A percentile compares a stretch with the other conserved stretches of the same genome.
These are phyloP conservation scores for Ophiognomonia clavigignenti-juglandacearum DNA, from an alignment of 2,329 filamentous ascomycete species.

Conservation along the genomic window DNA sequence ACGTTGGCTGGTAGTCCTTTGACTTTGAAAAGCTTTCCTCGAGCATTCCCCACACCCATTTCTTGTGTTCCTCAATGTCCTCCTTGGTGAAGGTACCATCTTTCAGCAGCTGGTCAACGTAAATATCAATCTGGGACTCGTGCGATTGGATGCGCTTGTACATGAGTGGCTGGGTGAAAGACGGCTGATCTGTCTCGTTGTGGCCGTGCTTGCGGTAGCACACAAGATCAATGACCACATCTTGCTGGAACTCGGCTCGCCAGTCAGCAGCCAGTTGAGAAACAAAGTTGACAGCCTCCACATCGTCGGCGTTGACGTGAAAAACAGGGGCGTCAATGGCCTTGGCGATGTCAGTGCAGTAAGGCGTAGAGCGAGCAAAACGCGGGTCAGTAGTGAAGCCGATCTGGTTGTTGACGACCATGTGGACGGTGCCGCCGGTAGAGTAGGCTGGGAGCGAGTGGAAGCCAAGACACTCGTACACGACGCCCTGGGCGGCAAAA, in stretches of 20 bases:
- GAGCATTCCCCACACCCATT: conserved; percentile 99
- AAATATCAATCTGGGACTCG: conserved; percentile 80
- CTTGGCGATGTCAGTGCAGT: conserved; percentile 99
- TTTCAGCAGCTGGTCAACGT: conserved; percentile 82
- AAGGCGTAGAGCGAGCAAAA: conserved; percentile 93
- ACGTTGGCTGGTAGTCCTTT: conserved; percentile 94
- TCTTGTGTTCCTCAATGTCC: conserved; percentile 97
- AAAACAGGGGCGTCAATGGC: conserved; percentile 97
- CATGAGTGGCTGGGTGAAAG: conserved; percentile 99
- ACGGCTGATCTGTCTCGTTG: conserved; percentile 99
- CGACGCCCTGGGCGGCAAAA: conserved; percentile 92
- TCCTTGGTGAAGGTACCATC: conserved; percentile 96
- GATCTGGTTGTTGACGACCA: conserved; percentile 99
- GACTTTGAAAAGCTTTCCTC: conserved; percentile 96
- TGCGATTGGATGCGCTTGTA: conserved; percentile 95
- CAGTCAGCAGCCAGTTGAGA: conserved; percentile 96
- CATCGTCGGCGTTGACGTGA: conserved; percentile 98
- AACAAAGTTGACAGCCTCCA: conserved; percentile 96
- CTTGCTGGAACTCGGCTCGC: conserved; percentile 97
- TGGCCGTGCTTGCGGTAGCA: conserved; percentile 99
- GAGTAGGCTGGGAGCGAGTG: conserved; percentile 93
- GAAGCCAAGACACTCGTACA: conserved; percentile 98
- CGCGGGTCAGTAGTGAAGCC: conserved; percentile 98
- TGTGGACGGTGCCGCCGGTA: conserved; percentile 92
- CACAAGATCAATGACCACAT: conserved; percentile 95